These are phyloP conservation scores for Cytidiella melzeri DNA, from an alignment of 768 basidiomycete species.

Conservation along the genomic window DNA sequence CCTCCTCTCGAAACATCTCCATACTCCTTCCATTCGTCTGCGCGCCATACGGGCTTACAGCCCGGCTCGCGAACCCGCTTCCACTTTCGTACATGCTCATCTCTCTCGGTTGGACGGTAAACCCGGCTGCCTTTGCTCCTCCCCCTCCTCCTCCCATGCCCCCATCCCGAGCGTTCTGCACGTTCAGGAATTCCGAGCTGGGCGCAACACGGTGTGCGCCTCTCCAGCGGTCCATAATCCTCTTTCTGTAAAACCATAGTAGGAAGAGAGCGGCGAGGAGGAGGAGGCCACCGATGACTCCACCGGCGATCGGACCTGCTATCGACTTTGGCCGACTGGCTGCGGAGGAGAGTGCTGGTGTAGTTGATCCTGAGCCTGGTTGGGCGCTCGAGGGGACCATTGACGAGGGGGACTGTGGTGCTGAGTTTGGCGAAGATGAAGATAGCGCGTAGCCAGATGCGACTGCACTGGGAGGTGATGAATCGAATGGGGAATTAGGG, in stretches of 20 bases:
- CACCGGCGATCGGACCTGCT: slow-evolving; percentile 48
- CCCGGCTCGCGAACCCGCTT: neutral
- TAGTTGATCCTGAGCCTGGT: neutral
- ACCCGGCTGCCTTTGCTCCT: neutral
- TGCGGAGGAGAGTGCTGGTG: neutral
- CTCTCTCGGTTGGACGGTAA: too few species aligned
- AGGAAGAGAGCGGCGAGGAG: slow-evolving; percentile 27
- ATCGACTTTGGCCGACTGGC: neutral
- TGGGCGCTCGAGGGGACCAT: neutral
- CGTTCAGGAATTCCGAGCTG: slow-evolving; percentile 50
- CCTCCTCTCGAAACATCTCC: neutral
- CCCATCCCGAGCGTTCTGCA: too few species aligned
- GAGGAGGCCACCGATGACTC: slow-evolving; percentile 41
- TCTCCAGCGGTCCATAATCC: slow-evolving; percentile 8
- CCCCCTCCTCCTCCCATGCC: too few species aligned
- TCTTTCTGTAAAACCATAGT: slow-evolving; percentile 29
- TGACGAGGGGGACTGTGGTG: slow-evolving; percentile 2
- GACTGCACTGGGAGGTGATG: neutral
- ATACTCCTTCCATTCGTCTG: neutral
- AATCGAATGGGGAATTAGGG: too few species aligned
- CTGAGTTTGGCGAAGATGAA: neutral
- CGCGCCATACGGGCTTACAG: neutral
- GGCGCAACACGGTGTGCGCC: slow-evolving; percentile 41
- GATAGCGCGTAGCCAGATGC: too few species aligned
- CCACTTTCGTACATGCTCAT: too few species aligned